A percentile compares a stretch with the other conserved stretches of the same genome.
phyloP scores from a whole-genome alignment of 192 early-diverging fungal species.

The Pilobolus umbonatus region DNA sequence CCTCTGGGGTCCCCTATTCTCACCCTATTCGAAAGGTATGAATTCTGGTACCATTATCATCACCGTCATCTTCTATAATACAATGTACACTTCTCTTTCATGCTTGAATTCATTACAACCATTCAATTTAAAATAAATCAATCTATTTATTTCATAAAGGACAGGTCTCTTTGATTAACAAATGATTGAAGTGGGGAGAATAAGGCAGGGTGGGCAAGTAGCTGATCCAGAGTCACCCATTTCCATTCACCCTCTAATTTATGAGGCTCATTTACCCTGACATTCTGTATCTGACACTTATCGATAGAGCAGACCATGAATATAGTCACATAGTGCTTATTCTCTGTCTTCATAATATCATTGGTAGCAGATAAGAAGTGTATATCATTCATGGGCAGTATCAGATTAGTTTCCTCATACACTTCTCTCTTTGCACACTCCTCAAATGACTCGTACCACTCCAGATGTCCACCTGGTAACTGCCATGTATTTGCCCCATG shows the following conservation, averaged over 20 bases:
- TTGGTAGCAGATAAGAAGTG: conserved; percentile 47
- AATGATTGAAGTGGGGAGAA: conserved; percentile 8
- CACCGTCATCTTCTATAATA: no score
- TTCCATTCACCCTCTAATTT: conserved; percentile 41
- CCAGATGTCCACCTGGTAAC: conserved; percentile 54
- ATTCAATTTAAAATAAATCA: no score
- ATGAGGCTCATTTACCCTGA: conserved; percentile 37
- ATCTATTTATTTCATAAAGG: background rate
- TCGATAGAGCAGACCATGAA: conserved; percentile 41
- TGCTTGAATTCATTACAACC: no score
- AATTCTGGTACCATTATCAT: no score
- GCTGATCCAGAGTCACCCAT: conserved; percentile 31
- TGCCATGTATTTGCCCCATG: conserved; percentile 52
- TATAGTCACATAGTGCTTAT: conserved; percentile 54
- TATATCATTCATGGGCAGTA: conserved; percentile 19
- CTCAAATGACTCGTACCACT: conserved; percentile 49
- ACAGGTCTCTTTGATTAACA: background rate
- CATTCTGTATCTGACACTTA: conserved; percentile 21
- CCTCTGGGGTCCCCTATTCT: no score
- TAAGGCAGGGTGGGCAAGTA: background rate
- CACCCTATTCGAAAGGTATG: no score
- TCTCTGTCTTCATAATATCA: conserved; percentile 41
- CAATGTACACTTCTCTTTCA: no score
- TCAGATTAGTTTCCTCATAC: conserved; percentile 42
- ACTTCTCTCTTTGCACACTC: conserved; percentile 47